A percentile compares a stretch with the other conserved stretches of the same genome.
These are phyloP conservation scores for Mrakia frigida DNA, from an alignment of 768 basidiomycete genomes.

Conservation along the genomic window DNA sequence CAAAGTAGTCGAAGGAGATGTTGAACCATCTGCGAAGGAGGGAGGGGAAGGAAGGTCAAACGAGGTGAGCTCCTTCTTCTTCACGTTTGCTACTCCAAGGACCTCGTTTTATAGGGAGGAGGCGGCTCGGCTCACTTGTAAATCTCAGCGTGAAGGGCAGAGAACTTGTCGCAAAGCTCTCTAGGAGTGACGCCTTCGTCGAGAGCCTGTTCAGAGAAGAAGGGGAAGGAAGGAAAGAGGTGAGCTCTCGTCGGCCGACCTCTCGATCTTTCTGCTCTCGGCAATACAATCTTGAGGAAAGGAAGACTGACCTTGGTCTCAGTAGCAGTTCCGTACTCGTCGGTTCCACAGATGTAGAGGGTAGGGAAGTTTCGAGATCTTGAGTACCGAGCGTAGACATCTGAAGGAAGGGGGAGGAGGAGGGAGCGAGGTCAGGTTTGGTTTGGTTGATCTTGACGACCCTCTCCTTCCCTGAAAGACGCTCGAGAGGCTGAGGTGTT, in stretches of 20 bases:
- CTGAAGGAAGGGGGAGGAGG: constrained; percentile 40
- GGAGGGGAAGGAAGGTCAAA: background rate
- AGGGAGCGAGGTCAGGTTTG: background rate
- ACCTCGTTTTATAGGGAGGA: background rate
- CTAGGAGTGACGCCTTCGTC: constrained; percentile 45
- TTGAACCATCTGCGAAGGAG: constrained; percentile 68
- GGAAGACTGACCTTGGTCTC: constrained; percentile 73
- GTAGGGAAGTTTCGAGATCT: constrained; percentile 77
- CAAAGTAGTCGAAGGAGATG: constrained; percentile 93
- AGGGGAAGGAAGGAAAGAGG: background rate
- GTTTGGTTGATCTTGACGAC: background rate
- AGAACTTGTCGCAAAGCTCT: constrained; percentile 79
- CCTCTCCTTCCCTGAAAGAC: background rate
- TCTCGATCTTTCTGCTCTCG: background rate
- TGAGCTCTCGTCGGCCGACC: background rate
- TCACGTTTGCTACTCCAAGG: too few relatives aligned
- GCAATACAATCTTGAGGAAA: background rate
- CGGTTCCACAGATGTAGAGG: constrained; percentile 93
- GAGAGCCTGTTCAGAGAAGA: constrained; percentile 35
- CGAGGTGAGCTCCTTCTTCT: background rate
- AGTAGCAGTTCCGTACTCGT: constrained; percentile 99
- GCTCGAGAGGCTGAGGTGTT: background rate
- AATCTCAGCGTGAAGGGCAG: constrained; percentile 79
- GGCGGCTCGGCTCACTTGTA: constrained; percentile 54
- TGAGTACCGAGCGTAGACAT: constrained; percentile 86